Base-by-base conservation (phyloP, 2,329 filamentous ascomycete genomes). In the Curvularia sp. region DNA sequence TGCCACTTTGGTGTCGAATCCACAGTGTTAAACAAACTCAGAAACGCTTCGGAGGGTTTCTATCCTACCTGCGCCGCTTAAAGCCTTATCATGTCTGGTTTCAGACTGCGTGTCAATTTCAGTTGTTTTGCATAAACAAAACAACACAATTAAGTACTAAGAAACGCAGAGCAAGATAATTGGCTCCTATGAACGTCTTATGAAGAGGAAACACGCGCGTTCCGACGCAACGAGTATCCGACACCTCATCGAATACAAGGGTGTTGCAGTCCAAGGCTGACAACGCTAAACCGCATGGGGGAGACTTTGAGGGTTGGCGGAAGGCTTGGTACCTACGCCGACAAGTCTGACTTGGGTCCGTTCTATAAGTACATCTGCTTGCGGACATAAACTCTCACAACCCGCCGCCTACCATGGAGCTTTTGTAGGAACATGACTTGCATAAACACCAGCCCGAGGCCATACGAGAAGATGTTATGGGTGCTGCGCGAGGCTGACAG, bases 271-370 rank as follows among this genome's bases (percentile, higher is more conserved):
- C 49, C 21, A 13, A 52, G 13, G 9, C 23, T n/a, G 28, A 21
- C 23, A 12, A 13, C 48, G 42, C 57, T 56, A 56, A 9, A 48
- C 56, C 42, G 2, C 8, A 55, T 48, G 5, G 12, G 41, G 56
- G 36, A 55, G 53, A 15, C 42, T 36, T 52, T 43, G 36, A 55
- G 50, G 25, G 28, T 32, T 34, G 50, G 52, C 47, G 15, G 52
- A 32, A 38, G 27, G 47, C 56, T 45, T 55, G 23, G 34, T 13
- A n/a, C n/a, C n/a, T n/a, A 45, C 30, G 38, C 53, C 23, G 34
- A 49, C 38, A 18, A 25, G 32, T 13, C 28, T 15, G 45, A 39
- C 30, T 55, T 12, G 21, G 45, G 15, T 25, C 46, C 21, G 15
- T 9, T 49, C 15, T 23, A 18, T 30, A 32, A 32, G 15, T 30